Base-by-base conservation (phyloP, 176 grass and related monocot species). In the Oryza brachyantha region DNA sequence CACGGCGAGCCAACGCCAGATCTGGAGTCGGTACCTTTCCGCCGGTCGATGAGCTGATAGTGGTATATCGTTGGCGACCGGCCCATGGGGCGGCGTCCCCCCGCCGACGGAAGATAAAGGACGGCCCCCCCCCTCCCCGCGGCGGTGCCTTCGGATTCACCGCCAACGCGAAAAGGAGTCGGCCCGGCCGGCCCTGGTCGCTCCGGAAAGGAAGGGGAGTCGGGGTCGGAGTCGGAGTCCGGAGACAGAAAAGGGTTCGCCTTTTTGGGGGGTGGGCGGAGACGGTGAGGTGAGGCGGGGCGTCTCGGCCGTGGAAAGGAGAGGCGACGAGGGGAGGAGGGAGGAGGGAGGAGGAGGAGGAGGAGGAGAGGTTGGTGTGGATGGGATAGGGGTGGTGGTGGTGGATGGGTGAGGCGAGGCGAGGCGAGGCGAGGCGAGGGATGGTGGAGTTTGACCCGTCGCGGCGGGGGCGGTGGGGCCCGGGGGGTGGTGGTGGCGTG, bases 381-480 rank as follows among this genome's bases (percentile, higher is more conserved):
- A 41, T 52, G 60, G 60, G 6, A 0, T 52, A 12, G 4, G 40
- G 31, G 28, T 10, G 35, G 26, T 13, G 35, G 26, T 13, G 43
- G 34, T 52, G 79, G 80, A 76, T 87, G 83, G 84, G 65, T 62
- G 76, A n/a, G n/a, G n/a, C n/a, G n/a, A n/a, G n/a, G n/a, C n/a
- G n/a, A n/a, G n/a, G n/a, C n/a, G n/a, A n/a, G n/a, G n/a, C n/a
- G n/a, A n/a, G n/a, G n/a, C n/a, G n/a, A 82, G 64, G 66, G 62
- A 32, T 73, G 71, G 81, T 79, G 84, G 63, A 73, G 89, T 73
- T 88, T 88, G 86, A 88, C 86, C 86, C 62, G 86, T 52, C 80
- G 68, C 50, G 75, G 61, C 68, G 31, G 46, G 74, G 45, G 66
- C 1, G 50, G 50, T 78, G 80, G 85, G 80, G 11, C 79, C 74